phyloP scores from a whole-genome alignment of 768 basidiomycete species.

The Lyophyllum semitale region DNA sequence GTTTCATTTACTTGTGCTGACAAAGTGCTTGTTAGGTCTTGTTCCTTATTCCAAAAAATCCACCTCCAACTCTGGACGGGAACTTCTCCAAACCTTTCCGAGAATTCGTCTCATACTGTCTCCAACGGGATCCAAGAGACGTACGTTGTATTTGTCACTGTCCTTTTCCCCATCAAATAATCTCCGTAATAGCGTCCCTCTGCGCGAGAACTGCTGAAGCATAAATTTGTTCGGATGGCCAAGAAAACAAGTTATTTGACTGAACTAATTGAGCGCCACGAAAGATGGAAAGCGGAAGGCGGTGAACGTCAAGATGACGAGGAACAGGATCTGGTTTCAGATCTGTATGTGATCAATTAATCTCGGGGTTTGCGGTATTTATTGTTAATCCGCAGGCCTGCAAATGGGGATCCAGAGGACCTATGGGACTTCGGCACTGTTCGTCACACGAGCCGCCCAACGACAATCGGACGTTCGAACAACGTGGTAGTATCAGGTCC shows the following conservation, averaged over 20 bases:
- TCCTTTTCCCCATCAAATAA: constrained; percentile 9
- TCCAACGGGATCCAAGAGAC: constrained; percentile 92
- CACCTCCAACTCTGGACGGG: constrained; percentile 87
- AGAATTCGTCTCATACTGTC: constrained; percentile 91
- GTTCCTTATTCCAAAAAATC: constrained; percentile 97
- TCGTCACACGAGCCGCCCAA: constrained; percentile 62
- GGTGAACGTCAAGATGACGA: constrained; percentile 77
- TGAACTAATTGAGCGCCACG: constrained; percentile 92
- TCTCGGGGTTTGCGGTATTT: constrained; percentile 3
- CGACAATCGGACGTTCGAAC: constrained; percentile 70
- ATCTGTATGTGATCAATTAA: constrained; percentile 51
- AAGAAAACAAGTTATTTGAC: constrained; percentile 94
- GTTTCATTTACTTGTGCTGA: not conserved
- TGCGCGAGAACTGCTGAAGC: constrained; percentile 93
- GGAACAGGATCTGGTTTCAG: constrained; percentile 59
- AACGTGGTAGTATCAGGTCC: constrained; percentile 64
- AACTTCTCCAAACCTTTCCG: constrained; percentile 91
- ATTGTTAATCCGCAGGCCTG: constrained; percentile 38
- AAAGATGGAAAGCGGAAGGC: constrained; percentile 91
- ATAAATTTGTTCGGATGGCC: constrained; percentile 94
- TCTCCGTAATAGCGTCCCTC: constrained; percentile 70
- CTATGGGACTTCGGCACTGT: constrained; percentile 99
- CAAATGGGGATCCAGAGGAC: constrained; percentile 69
- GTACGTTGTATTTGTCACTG: constrained; percentile 42
- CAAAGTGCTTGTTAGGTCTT: constrained; percentile 63